Base-by-base conservation (phyloP, 441 rosid genomes). In the Brassica hybrid region DNA sequence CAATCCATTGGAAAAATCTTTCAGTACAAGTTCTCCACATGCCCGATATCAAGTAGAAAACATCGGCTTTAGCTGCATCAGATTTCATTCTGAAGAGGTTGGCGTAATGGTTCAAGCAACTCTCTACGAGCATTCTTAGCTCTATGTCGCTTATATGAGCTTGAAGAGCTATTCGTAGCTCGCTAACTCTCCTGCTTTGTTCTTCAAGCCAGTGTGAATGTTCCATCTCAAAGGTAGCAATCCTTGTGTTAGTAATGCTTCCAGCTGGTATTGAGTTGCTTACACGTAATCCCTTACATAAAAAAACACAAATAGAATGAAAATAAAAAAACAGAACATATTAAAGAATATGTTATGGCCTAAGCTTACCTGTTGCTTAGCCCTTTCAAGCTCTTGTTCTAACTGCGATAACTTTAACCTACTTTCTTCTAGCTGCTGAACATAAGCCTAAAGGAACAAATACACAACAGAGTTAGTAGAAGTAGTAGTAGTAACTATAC, bases 1-100 rank as follows among this genome's bases (percentile, higher is more conserved):
- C 93, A 16, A 89, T 86, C 93, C 93, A 89, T 30, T 85, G 91
- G 67, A 87, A 89, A 48, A 86, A 83, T 52, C 86, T 83, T 43
- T 89, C 91, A 0, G 89, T 81, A 3, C 86, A 76, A 32, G 88
- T 89, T 79, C 85, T 72, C 93, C 93, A 89, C 43, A 72, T 83
- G 23, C 93, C 93, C 0, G 90, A 89, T 70, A 86, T 81, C 76
- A 89, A 77, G 78, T 83, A 85, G 84, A 89, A 87, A 82, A 89
- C 88, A 66, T 89, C 94, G 2, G 73, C 86, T 77, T 79, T 89
- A 0, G 94, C 87, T 8, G 85, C 90, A 56, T 84, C 81, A 1
- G 83, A 81, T 72, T 89, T 89, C 86, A 88, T 87, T 1, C 79
- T 73, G 75, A 88, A 88, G 69, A 86, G 90, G 27, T 82, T 82